phyloP scores from a whole-genome alignment of 2,329 filamentous ascomycete genomes.

The Phoma herbarum region DNA sequence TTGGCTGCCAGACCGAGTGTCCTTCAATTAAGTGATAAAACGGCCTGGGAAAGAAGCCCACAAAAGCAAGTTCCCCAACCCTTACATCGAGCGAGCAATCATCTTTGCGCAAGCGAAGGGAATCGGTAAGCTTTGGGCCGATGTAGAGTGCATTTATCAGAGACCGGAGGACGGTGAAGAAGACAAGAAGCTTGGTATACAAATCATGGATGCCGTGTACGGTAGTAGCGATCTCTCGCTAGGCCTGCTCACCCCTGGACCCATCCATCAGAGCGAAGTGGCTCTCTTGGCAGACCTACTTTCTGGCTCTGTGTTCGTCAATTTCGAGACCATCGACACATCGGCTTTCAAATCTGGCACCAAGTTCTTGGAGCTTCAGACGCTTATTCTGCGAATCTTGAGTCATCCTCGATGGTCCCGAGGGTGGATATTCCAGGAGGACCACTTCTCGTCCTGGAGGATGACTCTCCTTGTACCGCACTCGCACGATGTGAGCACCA shows the following conservation, averaged over 20 bases:
- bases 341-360: background rate
- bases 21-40: constrained; percentile 23
- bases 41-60: constrained; percentile 10
- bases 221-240: constrained; percentile 20
- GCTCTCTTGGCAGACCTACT: background rate
- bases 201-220: constrained; percentile 35
- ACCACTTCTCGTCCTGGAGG: background rate
- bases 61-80: constrained; percentile 29
- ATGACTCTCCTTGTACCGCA: background rate
- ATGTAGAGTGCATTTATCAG: constrained; percentile 35
- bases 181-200: constrained; percentile 24
- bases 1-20: background rate
- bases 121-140: constrained; percentile 27
- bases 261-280: constrained; percentile 18
- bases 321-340: background rate
- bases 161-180: constrained; percentile 13
- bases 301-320: background rate
- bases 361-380: background rate
- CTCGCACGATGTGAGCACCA: no score
- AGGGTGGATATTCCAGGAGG: background rate
- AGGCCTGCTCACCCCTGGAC: constrained; percentile 23
- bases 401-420: background rate
- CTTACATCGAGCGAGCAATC: constrained; percentile 31
- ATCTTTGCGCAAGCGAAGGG: constrained; percentile 21
- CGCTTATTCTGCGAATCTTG: background rate